These are phyloP conservation scores for Picochlorum sp. DNA, from an alignment of 139 green algal genomes.

Conservation along the genomic window DNA sequence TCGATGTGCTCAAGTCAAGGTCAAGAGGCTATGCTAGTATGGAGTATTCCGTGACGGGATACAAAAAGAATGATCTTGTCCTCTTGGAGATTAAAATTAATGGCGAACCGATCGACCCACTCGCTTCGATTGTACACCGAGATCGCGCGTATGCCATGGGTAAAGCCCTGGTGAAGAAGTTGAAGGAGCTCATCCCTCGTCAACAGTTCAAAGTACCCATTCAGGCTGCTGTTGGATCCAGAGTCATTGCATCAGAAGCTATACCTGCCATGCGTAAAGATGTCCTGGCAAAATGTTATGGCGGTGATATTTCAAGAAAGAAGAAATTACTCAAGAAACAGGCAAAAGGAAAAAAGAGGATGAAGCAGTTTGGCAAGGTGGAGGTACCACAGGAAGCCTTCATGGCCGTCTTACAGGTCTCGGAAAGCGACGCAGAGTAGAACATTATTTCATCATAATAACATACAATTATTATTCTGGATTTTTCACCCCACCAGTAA, in stretches of 20 bases:
- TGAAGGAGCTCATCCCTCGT: conserved; percentile 92
- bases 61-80: conserved; percentile 81
- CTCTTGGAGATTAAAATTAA: conserved; percentile 91
- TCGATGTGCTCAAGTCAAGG: conserved; percentile 90
- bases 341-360: conserved; percentile 93
- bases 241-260: conserved; percentile 66
- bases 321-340: conserved; percentile 94
- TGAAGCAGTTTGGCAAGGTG: conserved; percentile 79
- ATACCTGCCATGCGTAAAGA: conserved; percentile 84
- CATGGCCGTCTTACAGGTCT: conserved; percentile 81
- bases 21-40: conserved; percentile 93
- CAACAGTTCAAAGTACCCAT: conserved; percentile 82
- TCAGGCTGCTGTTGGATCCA: conserved; percentile 81
- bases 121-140: conserved; percentile 75
- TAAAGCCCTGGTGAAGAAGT: conserved; percentile 63
- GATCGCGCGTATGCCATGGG: conserved; percentile 61
- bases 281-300: conserved; percentile 95
- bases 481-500: conserved; percentile 7
- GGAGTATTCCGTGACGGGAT: conserved; percentile 81
- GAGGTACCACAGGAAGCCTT: conserved; percentile 94
- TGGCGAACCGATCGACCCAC: conserved; percentile 68
- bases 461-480: neutral
- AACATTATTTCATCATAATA: neutral
- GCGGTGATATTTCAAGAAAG: conserved; percentile 62
- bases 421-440: conserved; percentile 5